Evolutionary conservation across 2,329 filamentous ascomycete genomes (phyloP), one percentile per base, ranked within the genome.

Genomic region (Sodiomyces alkalinus): DNA sequence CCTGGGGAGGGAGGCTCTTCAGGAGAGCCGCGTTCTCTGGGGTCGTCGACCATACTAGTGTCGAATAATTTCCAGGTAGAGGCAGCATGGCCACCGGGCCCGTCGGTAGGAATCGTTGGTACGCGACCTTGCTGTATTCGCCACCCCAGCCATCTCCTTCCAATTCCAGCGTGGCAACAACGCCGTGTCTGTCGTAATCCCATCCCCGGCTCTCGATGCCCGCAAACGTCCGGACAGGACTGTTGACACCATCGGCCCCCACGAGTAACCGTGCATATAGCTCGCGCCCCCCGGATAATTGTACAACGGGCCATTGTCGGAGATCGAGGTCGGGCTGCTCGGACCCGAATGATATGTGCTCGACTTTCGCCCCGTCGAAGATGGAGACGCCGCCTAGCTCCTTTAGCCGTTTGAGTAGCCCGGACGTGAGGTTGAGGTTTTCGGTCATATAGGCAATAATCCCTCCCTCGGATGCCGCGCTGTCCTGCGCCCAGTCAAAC

Each of bases 391-490:
- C 64, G 3, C 74, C 71, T 2, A 92, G 59, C 39, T 80, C 68
- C 7, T 76, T 62, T 19, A 94, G 64, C 10, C 79, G 69, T 30
- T 64, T 64, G 28, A 94, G 55, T 6, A 98, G 62, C 1, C 74
- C 83, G 1, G 76, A 76, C 3, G 82, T 85, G 19, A 94, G 64
- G 49, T 98, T 96, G 18, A 78, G 53, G 51, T 96, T 98, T 61
- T 98, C 92, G 22, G 76, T 81, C 87, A 98, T 98, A 49, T 90
- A 93, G 7, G 90, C 90, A 40, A 98, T 83, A 2, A 74, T 80
- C 35, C 62, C 68, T 46, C 58, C 56, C 52, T 41, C 55, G 53
- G 25, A 55, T 47, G 26, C 53, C 43, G 62, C 58, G 20, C 57
- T 48, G 23, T 47, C 49, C 5, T 56, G 56, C 14, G 53, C 53